Percentiles rank a stretch among this genome's conserved stretches.
Conservation (phyloP, 768 basidiomycete species). For the Pleurotus giganteus region DNA sequence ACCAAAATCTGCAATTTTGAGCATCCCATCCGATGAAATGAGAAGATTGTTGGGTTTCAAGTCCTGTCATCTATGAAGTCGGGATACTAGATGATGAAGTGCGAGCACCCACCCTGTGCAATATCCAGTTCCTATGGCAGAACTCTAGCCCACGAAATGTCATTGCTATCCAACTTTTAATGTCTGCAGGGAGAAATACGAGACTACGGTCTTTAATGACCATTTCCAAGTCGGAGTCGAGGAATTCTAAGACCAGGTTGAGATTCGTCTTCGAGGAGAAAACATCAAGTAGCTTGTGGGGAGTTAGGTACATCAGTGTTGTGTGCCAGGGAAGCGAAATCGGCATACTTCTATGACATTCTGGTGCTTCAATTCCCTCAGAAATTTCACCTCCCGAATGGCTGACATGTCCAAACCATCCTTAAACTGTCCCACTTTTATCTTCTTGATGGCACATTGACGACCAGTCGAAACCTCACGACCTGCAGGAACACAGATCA, state of each 20-base stretch:
- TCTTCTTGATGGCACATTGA: slow-evolving; percentile 98
- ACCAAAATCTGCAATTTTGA: slow-evolving; percentile 99
- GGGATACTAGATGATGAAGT: neutral
- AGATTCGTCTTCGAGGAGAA: slow-evolving; percentile 96
- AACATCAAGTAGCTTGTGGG: slow-evolving; percentile 83
- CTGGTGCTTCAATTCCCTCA: slow-evolving; percentile 90
- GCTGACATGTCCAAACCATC: slow-evolving; percentile 99
- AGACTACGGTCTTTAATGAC: slow-evolving; percentile 92
- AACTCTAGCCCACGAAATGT: slow-evolving; percentile 97
- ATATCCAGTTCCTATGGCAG: slow-evolving; percentile 90
- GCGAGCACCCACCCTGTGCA: slow-evolving; percentile 72
- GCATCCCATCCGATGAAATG: slow-evolving; percentile 83
- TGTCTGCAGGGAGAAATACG: slow-evolving; percentile 92
- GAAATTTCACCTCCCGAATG: slow-evolving; percentile 95
- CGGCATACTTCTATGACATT: slow-evolving; percentile 86
- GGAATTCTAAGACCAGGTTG: slow-evolving; percentile 95
- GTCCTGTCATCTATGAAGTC: slow-evolving; percentile 54
- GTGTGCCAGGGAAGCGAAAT: neutral
- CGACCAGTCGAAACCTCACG: slow-evolving; percentile 70
- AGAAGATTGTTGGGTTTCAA: slow-evolving; percentile 98
- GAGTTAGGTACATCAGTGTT: neutral
- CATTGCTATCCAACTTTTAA: slow-evolving; percentile 99
- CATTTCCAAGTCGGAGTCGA: slow-evolving; percentile 95
- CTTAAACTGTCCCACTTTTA: slow-evolving; percentile 94
- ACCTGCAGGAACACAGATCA: slow-evolving; percentile 40